Base-by-base conservation (phyloP, 495 filamentous ascomycete genomes). In the Daldinia concentrica region DNA sequence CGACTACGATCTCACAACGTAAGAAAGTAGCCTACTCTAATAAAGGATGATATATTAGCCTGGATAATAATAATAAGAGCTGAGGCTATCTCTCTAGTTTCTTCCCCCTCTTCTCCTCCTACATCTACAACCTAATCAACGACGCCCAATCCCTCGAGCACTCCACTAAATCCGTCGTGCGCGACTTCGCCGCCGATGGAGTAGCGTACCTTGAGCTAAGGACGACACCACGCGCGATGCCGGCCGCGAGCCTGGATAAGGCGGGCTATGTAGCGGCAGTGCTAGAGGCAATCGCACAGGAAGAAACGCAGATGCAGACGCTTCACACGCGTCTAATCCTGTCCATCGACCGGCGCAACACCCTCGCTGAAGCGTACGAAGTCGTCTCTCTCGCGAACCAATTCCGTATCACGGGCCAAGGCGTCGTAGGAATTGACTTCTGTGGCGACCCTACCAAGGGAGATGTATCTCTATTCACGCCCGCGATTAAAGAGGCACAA, bases 201-300 rank as follows among this genome's bases (percentile, higher is more conserved):
- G 90, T 95, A 11, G 84, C 88, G 48, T 95, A 96, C 73, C 84
- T 94, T 30, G 93, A 96, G 73, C 86, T 96, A 5, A 89, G 93
- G 29, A 94, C 92, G 5, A 95, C 93, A 4, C 93, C 93, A 4
- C 86, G 92, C 41, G 82, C 85, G 6, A 84, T 88, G 29, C 82
- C 86, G 2, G 69, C 73, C 15, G 81, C 81, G 14, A 77, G 79
- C 26, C 77, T 93, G 15, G 86, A 89, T 14, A 87, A 87, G 69
- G 82, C 82, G 11, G 79, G 82, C 54, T 95, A 95, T 78, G 82
- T 95, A 39, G 62, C 79, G n/a, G 86, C 87, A 2, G 82, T 95
- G 36, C 85, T 95, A 1, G 73, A 76, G 19, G 81, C 85, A 58
- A 90, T 95, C 9, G 90, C 88, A 71, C 77, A 81, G 30, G 54